phyloP scores from a whole-genome alignment of 139 green algal species.

The Edaphochlamys debaryana region DNA sequence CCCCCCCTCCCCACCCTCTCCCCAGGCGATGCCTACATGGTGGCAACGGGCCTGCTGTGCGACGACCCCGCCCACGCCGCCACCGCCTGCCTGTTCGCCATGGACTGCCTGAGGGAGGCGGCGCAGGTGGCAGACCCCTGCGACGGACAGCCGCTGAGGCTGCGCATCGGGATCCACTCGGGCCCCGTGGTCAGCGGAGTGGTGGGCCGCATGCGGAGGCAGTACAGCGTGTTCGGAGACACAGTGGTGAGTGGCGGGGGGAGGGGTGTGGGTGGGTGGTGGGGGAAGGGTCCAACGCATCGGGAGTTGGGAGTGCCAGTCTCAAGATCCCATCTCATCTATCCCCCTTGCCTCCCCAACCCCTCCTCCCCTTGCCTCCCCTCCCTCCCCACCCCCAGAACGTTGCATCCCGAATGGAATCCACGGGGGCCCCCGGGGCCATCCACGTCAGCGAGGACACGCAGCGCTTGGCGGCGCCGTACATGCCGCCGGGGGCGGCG shows the following conservation, averaged over 20 bases:
- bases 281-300: too few relatives aligned
- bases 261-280: background rate
- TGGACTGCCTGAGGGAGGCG: constrained; percentile 9
- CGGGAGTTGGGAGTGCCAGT: too few relatives aligned
- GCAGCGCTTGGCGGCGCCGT: constrained; percentile 3
- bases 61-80: constrained; percentile 25
- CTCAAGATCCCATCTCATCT: too few relatives aligned
- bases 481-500: background rate
- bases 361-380: background rate
- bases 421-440: constrained; percentile 5
- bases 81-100: constrained; percentile 1
- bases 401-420: constrained; percentile 30
- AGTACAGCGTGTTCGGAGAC: constrained; percentile 61
- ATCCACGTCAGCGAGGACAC: constrained; percentile 33
- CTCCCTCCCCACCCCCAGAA: constrained; percentile 11
- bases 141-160: background rate
- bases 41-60: constrained; percentile 11
- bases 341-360: too few relatives aligned
- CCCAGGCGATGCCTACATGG: constrained; percentile 42
- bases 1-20: too few relatives aligned
- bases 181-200: constrained; percentile 44
- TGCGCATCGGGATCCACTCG: constrained; percentile 29
- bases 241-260: constrained; percentile 31
- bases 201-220: constrained; percentile 43
- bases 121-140: constrained; percentile 3